A percentile compares a stretch with the other conserved stretches of the same genome.
Conservation (phyloP, 2,329 filamentous ascomycete species). For the Aureobasidium sp. region DNA sequence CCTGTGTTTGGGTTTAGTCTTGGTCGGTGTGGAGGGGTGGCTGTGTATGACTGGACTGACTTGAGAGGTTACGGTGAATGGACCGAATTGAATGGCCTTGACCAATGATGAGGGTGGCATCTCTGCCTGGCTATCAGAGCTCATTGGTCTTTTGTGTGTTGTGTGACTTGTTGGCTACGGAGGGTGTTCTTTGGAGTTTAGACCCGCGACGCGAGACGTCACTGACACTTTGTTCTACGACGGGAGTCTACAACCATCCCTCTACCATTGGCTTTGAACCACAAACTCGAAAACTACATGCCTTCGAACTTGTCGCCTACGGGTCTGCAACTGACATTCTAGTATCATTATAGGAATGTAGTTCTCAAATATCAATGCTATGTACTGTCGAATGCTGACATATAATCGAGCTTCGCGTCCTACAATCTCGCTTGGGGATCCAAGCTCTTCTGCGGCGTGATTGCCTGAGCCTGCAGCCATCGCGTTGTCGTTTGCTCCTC, state of each 20-base stretch:
- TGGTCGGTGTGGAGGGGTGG: constrained; percentile 15
- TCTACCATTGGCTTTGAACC: neutral
- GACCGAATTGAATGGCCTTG: constrained; percentile 58
- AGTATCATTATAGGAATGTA: neutral
- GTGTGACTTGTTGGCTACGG: neutral
- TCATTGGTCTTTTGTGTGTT: neutral
- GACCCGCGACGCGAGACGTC: neutral
- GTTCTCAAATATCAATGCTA: neutral
- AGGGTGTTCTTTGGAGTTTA: neutral
- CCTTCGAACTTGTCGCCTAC: no score
- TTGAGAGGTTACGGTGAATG: constrained; percentile 67
- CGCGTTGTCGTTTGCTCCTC: neutral
- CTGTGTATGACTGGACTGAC: constrained; percentile 31
- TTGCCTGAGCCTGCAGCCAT: neutral
- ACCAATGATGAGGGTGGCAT: constrained; percentile 14
- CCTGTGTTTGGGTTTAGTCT: constrained; percentile 40
- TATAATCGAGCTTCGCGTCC: neutral
- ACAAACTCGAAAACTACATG: neutral
- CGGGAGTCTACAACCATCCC: neutral
- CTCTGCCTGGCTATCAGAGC: constrained; percentile 4
- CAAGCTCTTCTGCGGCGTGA: neutral
- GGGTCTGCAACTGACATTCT: no score
- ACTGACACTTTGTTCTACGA: neutral
- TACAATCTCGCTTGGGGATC: neutral
- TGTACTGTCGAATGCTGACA: neutral